Evolutionary conservation across 2,329 filamentous ascomycete genomes (phyloP).

Genomic region (Fusarium sp.): DNA sequence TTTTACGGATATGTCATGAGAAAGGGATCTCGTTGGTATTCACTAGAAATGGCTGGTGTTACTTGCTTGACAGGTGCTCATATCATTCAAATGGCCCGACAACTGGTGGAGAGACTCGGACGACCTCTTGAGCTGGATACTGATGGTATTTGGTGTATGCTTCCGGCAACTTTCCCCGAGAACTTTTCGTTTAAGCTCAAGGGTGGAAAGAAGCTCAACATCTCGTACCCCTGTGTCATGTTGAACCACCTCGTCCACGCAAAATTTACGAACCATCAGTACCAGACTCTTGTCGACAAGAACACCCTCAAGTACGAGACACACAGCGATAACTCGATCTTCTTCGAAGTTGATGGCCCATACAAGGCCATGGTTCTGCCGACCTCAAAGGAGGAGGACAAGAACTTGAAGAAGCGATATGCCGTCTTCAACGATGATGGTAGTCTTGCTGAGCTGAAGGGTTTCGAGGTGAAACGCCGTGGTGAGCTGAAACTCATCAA

Average conservation of each 20-base stretch:
- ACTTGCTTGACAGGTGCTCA: constrained; percentile 95
- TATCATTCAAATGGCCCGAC: constrained; percentile 96
- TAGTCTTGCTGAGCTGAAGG: constrained; percentile 92
- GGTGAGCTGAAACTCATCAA: constrained; percentile 99
- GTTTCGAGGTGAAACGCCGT: constrained; percentile 96
- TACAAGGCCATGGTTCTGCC: constrained; percentile 98
- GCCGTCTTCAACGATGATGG: constrained; percentile 99
- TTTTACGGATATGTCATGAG: constrained; percentile 99
- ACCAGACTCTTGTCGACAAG: constrained; percentile 86
- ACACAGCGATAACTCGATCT: constrained; percentile 98
- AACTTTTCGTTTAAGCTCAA: constrained; percentile 95
- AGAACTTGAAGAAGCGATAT: constrained; percentile 99
- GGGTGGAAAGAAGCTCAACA: constrained; percentile 94
- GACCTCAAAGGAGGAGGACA: constrained; percentile 98
- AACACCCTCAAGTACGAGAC: constrained; percentile 91
- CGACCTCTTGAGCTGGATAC: constrained; percentile 94
- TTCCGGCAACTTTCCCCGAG: constrained; percentile 94
- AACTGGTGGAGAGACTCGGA: constrained; percentile 92
- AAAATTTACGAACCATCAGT: constrained; percentile 96
- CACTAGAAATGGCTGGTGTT: constrained; percentile 98
- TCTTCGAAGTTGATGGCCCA: constrained; percentile 98
- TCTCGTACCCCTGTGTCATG: constrained; percentile 99
- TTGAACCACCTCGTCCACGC: constrained; percentile 96
- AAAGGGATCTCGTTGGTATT: constrained; percentile 99
- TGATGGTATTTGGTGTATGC: constrained; percentile 99